These are phyloP conservation scores for Trichocomaceae sp. DNA, from an alignment of 2,329 filamentous ascomycete species.

Conservation along the genomic window DNA sequence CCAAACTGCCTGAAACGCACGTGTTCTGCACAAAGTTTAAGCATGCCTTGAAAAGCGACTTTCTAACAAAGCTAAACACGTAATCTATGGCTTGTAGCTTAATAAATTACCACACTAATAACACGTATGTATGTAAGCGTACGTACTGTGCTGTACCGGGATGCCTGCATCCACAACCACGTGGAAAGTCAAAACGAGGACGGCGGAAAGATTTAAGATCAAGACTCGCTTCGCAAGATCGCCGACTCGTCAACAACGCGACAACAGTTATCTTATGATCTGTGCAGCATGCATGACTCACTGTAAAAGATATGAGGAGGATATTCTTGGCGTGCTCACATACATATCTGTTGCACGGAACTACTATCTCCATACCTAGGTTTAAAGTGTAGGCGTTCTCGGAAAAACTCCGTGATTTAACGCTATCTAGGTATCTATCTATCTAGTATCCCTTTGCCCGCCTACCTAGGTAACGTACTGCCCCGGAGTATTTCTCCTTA, in stretches of 20 bases:
- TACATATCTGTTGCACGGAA: neutral
- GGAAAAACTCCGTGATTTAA: no score
- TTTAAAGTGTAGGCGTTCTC: no score
- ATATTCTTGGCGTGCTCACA: neutral
- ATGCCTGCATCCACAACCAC: neutral
- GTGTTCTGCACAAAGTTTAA: slow-evolving; percentile 2
- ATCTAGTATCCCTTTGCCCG: no score
- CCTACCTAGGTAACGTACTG: no score
- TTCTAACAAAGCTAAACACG: no score
- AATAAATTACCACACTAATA: neutral
- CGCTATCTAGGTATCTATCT: no score
- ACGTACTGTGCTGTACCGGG: no score
- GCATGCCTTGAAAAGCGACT: no score
- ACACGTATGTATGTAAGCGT: neutral
- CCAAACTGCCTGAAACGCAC: neutral
- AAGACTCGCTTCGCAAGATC: no score
- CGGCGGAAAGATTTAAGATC: neutral
- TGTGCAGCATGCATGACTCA: neutral
- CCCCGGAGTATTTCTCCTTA: no score
- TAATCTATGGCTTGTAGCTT: neutral
- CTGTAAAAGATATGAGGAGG: neutral
- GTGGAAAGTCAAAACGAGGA: neutral
- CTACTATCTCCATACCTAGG: no score
- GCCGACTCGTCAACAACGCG: neutral
- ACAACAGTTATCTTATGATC: no score